Percentiles rank a stretch among this genome's conserved stretches.
Conservation (phyloP, 768 basidiomycete species). For the Russula sp. region DNA sequence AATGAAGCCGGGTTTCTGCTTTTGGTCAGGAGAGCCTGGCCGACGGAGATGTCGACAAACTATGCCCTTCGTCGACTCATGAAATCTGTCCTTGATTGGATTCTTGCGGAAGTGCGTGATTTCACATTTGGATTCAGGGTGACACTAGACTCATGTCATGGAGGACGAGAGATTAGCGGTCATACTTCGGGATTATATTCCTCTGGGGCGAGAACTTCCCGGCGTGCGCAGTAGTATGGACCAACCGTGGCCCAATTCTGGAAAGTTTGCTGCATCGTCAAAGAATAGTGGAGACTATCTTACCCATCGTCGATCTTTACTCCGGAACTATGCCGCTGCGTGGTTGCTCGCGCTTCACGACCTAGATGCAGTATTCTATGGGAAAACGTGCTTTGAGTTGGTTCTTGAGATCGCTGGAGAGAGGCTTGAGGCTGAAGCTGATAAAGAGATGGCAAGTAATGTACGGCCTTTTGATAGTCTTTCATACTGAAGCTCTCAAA, state of each 20-base stretch:
- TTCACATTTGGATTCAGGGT: background rate
- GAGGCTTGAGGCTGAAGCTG: background rate
- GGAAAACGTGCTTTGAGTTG: slow-evolving; percentile 46
- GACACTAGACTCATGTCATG: background rate
- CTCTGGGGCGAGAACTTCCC: slow-evolving; percentile 51
- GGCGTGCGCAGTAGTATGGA: slow-evolving; percentile 49
- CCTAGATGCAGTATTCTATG: slow-evolving; percentile 50
- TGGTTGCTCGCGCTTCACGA: slow-evolving; percentile 72
- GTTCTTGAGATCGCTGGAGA: slow-evolving; percentile 44
- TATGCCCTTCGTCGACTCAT: slow-evolving; percentile 62
- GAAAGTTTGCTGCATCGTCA: slow-evolving; percentile 33
- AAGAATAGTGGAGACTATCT: slow-evolving; percentile 71
- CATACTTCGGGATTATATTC: slow-evolving; percentile 63
- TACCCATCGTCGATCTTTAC: slow-evolving; percentile 47
- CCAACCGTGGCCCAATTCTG: slow-evolving; percentile 50
- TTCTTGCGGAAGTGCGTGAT: slow-evolving; percentile 57
- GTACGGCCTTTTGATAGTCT: background rate
- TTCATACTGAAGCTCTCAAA: background rate
- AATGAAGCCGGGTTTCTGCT: slow-evolving; percentile 72
- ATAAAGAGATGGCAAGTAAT: slow-evolving; percentile 11
- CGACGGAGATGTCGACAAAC: slow-evolving; percentile 63
- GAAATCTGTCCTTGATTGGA: slow-evolving; percentile 57
- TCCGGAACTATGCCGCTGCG: slow-evolving; percentile 49
- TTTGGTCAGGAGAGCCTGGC: slow-evolving; percentile 66
- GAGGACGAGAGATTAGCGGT: slow-evolving; percentile 63